phyloP scores from a whole-genome alignment of 192 early-diverging fungal genomes.

The Dispira parvispora region DNA sequence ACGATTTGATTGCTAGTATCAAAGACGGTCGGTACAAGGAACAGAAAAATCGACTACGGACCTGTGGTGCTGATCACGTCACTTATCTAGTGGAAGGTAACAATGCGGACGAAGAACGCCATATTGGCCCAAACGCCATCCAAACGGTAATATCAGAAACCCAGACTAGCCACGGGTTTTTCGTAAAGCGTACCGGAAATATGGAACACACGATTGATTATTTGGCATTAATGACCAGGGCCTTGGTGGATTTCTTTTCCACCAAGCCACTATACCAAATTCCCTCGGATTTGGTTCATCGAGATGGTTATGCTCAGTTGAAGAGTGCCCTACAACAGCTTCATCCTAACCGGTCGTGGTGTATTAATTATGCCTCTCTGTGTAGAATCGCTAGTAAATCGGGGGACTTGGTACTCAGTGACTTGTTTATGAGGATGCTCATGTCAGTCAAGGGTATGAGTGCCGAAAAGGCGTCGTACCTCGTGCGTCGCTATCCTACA shows the following conservation, averaged over 20 bases:
- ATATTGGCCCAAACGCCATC: constrained; percentile 43
- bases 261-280: constrained; percentile 37
- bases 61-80: constrained; percentile 50
- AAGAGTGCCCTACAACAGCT: constrained; percentile 21
- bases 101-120: constrained; percentile 36
- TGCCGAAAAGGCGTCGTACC: constrained; percentile 64
- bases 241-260: constrained; percentile 33
- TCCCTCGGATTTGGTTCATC: constrained; percentile 29
- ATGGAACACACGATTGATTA: constrained; percentile 77
- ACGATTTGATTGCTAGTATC: constrained; percentile 81
- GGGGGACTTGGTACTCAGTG: constrained; percentile 43
- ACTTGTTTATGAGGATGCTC: constrained; percentile 71
- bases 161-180: constrained; percentile 68
- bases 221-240: constrained; percentile 40
- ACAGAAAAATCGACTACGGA: constrained; percentile 72
- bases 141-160: constrained; percentile 53
- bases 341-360: constrained; percentile 21
- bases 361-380: constrained; percentile 52
- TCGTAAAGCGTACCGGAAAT: constrained; percentile 52
- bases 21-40: constrained; percentile 85
- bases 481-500: constrained; percentile 53
- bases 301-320: constrained; percentile 29
- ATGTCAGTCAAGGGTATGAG: constrained; percentile 71
- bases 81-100: constrained; percentile 83
- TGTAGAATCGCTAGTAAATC: constrained; percentile 56